phyloP scores from a whole-genome alignment of 768 basidiomycete genomes.

The Leccinum truebloodii region DNA sequence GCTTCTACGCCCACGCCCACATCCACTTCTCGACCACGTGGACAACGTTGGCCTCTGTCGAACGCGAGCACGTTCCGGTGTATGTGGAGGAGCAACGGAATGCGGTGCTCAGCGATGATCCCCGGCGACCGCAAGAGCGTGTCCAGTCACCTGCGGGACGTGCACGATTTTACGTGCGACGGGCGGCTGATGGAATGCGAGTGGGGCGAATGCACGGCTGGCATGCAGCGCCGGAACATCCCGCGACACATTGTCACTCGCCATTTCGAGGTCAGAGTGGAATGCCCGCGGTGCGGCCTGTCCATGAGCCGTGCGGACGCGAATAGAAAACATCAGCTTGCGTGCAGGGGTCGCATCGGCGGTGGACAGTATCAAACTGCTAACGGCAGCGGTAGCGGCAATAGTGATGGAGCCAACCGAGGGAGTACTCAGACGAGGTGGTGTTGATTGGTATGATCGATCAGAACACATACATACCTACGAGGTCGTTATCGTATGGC shows the following conservation, averaged over 20 bases:
- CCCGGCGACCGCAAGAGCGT: constrained; percentile 22
- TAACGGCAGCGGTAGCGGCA: not conserved
- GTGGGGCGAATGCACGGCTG: constrained; percentile 17
- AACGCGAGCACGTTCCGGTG: constrained; percentile 19
- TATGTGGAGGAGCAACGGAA: constrained; percentile 16
- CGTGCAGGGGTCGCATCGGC: constrained; percentile 10
- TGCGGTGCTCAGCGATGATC: constrained; percentile 16
- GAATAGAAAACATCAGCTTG: constrained; percentile 20
- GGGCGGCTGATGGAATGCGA: constrained; percentile 11
- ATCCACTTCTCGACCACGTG: constrained; percentile 4
- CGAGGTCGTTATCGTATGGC: not conserved
- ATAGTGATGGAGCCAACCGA: not conserved
- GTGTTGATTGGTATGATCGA: not conserved
- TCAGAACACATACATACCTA: not conserved
- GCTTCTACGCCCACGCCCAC: constrained; percentile 2
- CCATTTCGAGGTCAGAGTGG: constrained; percentile 27
- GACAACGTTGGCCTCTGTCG: constrained; percentile 10
- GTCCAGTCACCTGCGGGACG: constrained; percentile 21
- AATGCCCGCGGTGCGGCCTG: constrained; percentile 18
- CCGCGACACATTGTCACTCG: constrained; percentile 27
- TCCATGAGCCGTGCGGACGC: constrained; percentile 26
- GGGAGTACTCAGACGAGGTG: not conserved
- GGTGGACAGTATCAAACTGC: not conserved
- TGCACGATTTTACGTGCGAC: constrained; percentile 24
- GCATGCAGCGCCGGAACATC: constrained; percentile 29